Evolutionary conservation across 768 basidiomycete genomes (phyloP), one percentile per base, ranked within the genome.

Genomic region (Pisolithus marmoratus): DNA sequence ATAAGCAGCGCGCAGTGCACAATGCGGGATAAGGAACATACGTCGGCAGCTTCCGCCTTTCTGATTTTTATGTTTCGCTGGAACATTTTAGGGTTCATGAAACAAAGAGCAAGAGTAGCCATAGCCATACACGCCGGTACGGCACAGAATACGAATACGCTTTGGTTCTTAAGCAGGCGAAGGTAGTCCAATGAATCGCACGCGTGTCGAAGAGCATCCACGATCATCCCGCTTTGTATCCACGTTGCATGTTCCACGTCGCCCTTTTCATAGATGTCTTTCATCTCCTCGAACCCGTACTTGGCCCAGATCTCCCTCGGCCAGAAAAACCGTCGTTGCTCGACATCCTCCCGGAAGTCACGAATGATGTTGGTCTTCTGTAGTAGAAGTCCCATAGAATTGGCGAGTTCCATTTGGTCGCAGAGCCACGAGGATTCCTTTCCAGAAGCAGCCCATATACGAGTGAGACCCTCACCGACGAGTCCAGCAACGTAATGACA

Each of bases 311-410:
- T 91, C 66, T 93, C 93, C 44, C 77, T 79, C 0, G 95, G 95
- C 94, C 96, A 99, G 77, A 97, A 98, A 63, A 80, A 87, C 40
- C 95, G 81, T 8, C 76, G 74, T 23, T 94, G 78, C 40, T 94
- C 86, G 14, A 83, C 77, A 66, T 99, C 95, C 68, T 99, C 95
- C 42, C 87, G 82, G 72, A 82, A 90, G 69, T 99, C 95, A 53
- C 95, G 90, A 50, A 93, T 90, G 68, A 99, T 96, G 68, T 99
- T 99, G 24, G 94, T 96, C 72, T 99, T 99, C 69, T 99, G 95
- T 11, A 99, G 81, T 42, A 97, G 74, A 27, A 93, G 78, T n/a
- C 95, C 95, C 86, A 96, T 91, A 9, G 87, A 87, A 72, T 96
- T 95, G 61, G 87, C 84, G 3, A 98, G 78, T 58, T 89, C 89